Evolutionary conservation across 2,329 filamentous ascomycete species (phyloP), one percentile per base, ranked within the genome.

Genomic region (Cladophialophora carrionii): DNA sequence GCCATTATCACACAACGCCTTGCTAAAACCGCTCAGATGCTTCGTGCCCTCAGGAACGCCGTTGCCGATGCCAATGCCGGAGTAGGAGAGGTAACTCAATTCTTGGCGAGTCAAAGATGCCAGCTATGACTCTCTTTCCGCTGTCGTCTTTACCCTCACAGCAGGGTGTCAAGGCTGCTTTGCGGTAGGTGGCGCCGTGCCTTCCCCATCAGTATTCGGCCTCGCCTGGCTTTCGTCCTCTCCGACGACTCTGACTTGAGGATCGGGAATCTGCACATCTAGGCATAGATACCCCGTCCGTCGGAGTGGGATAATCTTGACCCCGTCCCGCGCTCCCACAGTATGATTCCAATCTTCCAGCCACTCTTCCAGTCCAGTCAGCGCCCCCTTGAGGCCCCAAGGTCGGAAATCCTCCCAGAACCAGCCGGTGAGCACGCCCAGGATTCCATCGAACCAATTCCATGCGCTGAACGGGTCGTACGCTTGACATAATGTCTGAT

Each of bases 391-490:
- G 65, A 90, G 85, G 26, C 70, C 71, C 48, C 49, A 64, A 41
- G 91, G 78, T 1, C 94, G 92, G 24, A 94, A 73, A 74, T 98
- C 94, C 65, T 99, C 95, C 92, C 92, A 98, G 37, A 98, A 73
- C 91, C 93, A 99, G 24, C 94, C 91, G 0, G 95, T 98, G 37
- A 92, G 78, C 4, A 96, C 81, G 1, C 94, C 92, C 71, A 98
- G 75, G 10, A 91, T 76, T 12, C 87, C 86, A 76, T 99, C 95
- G 0, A 96, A 70, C 73, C 93, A 87, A 71, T 96, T 96, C 57
- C 91, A 83, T 72, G 85, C 79, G 61, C 84, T 87, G 75, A 88
- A 93, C 0, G 95, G 94, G 73, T 90, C 87, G 76, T 96, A 97
- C 0, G 89, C 88, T n/a, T 84, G 84, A 46, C 89, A 80, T 17